These are phyloP conservation scores for Chytriomyces sp. DNA, from an alignment of 192 early-diverging fungal species.

Conservation along the genomic window DNA sequence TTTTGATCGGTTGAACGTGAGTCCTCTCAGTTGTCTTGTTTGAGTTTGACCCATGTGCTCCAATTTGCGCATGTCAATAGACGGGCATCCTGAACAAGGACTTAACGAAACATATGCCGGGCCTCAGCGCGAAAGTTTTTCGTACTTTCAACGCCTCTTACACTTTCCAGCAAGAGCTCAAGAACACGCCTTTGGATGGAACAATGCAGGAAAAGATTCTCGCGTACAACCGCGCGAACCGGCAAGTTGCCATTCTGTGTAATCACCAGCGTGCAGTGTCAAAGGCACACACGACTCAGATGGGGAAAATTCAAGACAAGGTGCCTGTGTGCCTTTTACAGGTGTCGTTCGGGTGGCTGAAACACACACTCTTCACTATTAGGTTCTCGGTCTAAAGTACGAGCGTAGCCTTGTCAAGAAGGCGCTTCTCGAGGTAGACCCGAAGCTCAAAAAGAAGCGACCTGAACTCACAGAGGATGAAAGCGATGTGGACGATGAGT, in stretches of 20 bases:
- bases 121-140: slow-evolving; percentile 97
- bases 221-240: slow-evolving; percentile 93
- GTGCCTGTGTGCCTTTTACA: slow-evolving; percentile 34
- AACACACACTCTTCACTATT: neutral
- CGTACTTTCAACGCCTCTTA: slow-evolving; percentile 97
- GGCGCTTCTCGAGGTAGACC: slow-evolving; percentile 72
- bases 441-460: slow-evolving; percentile 74
- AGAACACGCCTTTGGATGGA: slow-evolving; percentile 67
- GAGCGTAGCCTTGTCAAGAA: slow-evolving; percentile 73
- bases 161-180: slow-evolving; percentile 88
- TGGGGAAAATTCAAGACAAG: slow-evolving; percentile 84
- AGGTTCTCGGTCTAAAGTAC: slow-evolving; percentile 84
- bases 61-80: slow-evolving; percentile 35
- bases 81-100: slow-evolving; percentile 87
- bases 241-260: slow-evolving; percentile 94
- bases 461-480: slow-evolving; percentile 70
- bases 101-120: slow-evolving; percentile 81
- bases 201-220: slow-evolving; percentile 83
- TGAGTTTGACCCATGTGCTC: neutral
- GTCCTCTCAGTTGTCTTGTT: slow-evolving; percentile 7
- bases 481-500: slow-evolving; percentile 74
- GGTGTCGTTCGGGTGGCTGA: neutral
- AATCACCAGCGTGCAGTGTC: slow-evolving; percentile 94
- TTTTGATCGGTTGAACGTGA: slow-evolving; percentile 90
- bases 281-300: slow-evolving; percentile 75